Evolutionary conservation across 2,329 filamentous ascomycete species (phyloP).

Genomic region (Lithohypha guttulata): DNA sequence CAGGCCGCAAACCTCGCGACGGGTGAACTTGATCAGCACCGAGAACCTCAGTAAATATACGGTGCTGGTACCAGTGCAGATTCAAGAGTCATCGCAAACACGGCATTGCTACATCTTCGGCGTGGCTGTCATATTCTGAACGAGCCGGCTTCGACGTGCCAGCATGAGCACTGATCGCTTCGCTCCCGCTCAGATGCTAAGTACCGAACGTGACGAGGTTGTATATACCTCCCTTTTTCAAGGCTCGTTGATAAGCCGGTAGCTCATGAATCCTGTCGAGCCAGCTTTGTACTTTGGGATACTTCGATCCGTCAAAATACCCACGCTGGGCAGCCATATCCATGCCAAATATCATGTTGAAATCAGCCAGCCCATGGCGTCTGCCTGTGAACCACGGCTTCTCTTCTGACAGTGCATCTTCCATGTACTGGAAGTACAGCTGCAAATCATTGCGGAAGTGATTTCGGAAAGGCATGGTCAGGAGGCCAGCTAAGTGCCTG

Average conservation of each 20-base stretch:
- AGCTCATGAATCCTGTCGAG: conserved; percentile 23
- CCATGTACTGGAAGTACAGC: neutral
- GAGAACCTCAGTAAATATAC: no score
- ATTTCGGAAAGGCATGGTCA: neutral
- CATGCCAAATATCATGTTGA: conserved; percentile 28
- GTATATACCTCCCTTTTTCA: conserved; percentile 27
- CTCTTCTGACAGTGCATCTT: neutral
- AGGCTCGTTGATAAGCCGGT: conserved; percentile 25
- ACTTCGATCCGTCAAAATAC: conserved; percentile 26
- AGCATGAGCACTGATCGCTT: no score
- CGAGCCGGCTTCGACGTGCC: no score
- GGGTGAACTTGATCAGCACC: no score
- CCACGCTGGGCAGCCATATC: conserved; percentile 24
- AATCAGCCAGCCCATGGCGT: conserved; percentile 25
- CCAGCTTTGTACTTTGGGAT: conserved; percentile 27
- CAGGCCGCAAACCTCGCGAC: no score
- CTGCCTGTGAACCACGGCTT: conserved; percentile 25
- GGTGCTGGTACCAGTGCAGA: no score
- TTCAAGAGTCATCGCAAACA: no score
- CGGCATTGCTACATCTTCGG: no score
- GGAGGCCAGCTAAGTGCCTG: neutral
- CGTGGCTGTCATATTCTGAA: no score
- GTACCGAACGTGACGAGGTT: conserved; percentile 19
- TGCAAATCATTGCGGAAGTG: neutral
- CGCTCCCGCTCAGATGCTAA: no score